A percentile compares a stretch with the other conserved stretches of the same genome.
Conservation (phyloP, 2,329 filamentous ascomycete genomes). For the Trichoderma atroviride region DNA sequence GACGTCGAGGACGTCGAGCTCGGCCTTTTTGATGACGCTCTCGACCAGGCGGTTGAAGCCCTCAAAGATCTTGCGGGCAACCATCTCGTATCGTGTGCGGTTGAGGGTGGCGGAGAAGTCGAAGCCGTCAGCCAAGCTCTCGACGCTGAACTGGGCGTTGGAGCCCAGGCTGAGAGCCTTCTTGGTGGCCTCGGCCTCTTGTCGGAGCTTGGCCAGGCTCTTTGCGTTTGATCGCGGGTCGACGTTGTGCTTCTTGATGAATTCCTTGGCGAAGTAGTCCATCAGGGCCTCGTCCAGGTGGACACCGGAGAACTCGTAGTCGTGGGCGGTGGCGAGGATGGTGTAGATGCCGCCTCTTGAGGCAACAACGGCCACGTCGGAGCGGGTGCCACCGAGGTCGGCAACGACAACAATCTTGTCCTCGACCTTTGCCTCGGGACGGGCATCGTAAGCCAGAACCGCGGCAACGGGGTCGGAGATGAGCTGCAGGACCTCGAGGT, state of each 20-base stretch:
- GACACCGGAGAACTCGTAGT: conserved; percentile 88
- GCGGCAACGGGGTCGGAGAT: conserved; percentile 90
- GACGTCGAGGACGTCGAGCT: conserved; percentile 87
- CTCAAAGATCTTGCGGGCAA: conserved; percentile 82
- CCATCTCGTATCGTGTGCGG: conserved; percentile 87
- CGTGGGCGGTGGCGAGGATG: conserved; percentile 87
- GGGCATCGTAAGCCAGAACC: conserved; percentile 87
- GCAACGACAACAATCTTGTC: conserved; percentile 93
- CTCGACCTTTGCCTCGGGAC: conserved; percentile 69
- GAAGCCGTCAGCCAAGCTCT: conserved; percentile 83
- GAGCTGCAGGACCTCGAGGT: conserved; percentile 87
- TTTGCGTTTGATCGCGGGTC: conserved; percentile 83
- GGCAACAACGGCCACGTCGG: conserved; percentile 87
- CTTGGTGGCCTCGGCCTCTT: conserved; percentile 89
- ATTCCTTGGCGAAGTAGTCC: conserved; percentile 98
- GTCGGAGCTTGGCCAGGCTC: conserved; percentile 86
- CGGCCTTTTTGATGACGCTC: conserved; percentile 86
- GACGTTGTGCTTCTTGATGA: conserved; percentile 92
- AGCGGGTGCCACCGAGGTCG: conserved; percentile 89
- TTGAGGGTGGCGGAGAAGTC: conserved; percentile 94
- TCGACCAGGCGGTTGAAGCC: conserved; percentile 86
- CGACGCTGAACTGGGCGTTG: conserved; percentile 89
- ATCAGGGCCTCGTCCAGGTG: conserved; percentile 89
- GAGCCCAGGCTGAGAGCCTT: conserved; percentile 86
- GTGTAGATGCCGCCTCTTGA: conserved; percentile 96